A percentile compares a stretch with the other conserved stretches of the same genome.
These are phyloP conservation scores for Urostyla sp. DNA, from an alignment of 73 alveolate species.

Conservation along the genomic window DNA sequence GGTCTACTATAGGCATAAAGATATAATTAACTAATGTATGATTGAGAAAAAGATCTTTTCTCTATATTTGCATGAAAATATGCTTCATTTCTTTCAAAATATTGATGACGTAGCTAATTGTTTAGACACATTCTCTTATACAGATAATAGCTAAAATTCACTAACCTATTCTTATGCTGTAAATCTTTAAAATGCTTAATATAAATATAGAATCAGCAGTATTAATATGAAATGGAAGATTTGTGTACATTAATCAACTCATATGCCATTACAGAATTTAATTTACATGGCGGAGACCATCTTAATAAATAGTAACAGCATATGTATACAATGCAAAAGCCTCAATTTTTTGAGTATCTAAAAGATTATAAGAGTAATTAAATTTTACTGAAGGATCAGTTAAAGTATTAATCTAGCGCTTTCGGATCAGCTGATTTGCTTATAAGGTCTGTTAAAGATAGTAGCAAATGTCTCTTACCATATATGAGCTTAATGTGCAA, in stretches of 20 bases:
- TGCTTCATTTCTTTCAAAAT: conserved; percentile 49
- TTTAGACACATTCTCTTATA: conserved; percentile 37
- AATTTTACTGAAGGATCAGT: background rate
- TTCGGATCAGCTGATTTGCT: conserved; percentile 25
- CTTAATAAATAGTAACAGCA: background rate
- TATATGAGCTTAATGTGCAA: conserved; percentile 18
- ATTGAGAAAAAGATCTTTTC: conserved; percentile 26
- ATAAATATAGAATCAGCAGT: conserved; percentile 1
- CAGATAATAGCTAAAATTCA: conserved; percentile 3
- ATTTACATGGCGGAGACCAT: conserved; percentile 35
- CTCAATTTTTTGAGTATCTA: conserved; percentile 18
- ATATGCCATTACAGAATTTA: conserved; percentile 30
- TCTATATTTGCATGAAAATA: conserved; percentile 58
- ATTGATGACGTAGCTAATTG: conserved; percentile 57
- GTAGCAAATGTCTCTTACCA: conserved; percentile 21
- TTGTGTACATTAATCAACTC: background rate
- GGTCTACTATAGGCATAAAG: conserved; percentile 40
- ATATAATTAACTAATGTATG: conserved; percentile 27
- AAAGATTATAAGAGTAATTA: background rate
- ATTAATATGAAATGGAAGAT: conserved; percentile 33
- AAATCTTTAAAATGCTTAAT: background rate
- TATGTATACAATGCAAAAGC: background rate
- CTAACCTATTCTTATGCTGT: conserved; percentile 27
- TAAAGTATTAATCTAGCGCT: too few species aligned
- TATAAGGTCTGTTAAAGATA: conserved; percentile 23